Conservation (phyloP, 2,329 filamentous ascomycete species). For the Aspergillus nomiae region DNA sequence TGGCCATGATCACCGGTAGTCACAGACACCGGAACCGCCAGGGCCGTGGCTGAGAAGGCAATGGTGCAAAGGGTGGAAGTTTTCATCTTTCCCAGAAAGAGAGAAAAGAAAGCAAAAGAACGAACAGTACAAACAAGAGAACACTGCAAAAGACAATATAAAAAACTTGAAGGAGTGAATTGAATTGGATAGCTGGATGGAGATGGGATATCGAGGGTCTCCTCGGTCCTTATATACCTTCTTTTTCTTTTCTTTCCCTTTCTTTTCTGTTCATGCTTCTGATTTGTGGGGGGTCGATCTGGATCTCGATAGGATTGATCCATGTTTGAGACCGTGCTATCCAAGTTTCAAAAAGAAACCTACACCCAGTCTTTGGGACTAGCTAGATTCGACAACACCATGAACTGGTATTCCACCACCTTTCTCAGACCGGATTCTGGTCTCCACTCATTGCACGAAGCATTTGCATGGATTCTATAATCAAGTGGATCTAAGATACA, state of each 20-base stretch:
- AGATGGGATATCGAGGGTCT: not conserved
- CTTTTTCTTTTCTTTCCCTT: not conserved
- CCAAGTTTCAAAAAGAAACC: not conserved
- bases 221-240: not conserved
- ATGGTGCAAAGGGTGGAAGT: not conserved
- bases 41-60: not conserved
- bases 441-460: not conserved
- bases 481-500: not conserved
- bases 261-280: not conserved
- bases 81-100: not conserved
- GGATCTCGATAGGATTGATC: not conserved
- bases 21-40: not conserved
- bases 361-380: not conserved
- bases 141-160: not conserved
- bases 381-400: not conserved
- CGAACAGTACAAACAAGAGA: not conserved
- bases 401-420: not conserved
- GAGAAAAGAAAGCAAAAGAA: not conserved
- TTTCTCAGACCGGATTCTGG: not conserved
- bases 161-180: not conserved
- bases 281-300: not conserved
- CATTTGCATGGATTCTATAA: not conserved
- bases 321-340: not conserved
- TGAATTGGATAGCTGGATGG: not conserved
- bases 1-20: not conserved